These are phyloP conservation scores for Arthrobotrys sphaeroides DNA, from an alignment of 2,329 filamentous ascomycete genomes.

Conservation along the genomic window DNA sequence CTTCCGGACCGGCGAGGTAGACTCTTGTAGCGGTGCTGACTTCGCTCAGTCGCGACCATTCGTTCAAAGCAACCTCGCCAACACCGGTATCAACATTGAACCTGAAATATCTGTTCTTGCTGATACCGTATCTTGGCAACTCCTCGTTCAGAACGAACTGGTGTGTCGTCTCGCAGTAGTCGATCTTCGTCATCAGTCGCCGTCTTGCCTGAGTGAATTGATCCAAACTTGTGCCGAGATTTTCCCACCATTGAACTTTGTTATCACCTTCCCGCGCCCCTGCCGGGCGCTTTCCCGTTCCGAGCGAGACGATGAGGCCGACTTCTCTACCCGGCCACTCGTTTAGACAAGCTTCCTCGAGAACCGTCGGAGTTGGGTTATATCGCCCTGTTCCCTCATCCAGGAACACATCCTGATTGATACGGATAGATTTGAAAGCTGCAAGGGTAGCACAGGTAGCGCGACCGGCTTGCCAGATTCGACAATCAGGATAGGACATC, in stretches of 20 bases:
- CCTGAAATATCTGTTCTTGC: slow-evolving; percentile 88
- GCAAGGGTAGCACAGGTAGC: slow-evolving; percentile 89
- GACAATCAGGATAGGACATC: slow-evolving; percentile 89
- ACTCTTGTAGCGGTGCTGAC: slow-evolving; percentile 90
- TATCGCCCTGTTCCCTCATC: slow-evolving; percentile 91
- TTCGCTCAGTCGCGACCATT: slow-evolving; percentile 90
- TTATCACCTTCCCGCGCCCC: slow-evolving; percentile 76
- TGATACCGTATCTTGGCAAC: slow-evolving; percentile 73
- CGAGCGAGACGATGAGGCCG: slow-evolving; percentile 89
- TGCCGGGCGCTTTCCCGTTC: slow-evolving; percentile 85
- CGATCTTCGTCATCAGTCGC: slow-evolving; percentile 87
- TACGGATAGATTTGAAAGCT: slow-evolving; percentile 92
- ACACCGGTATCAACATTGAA: slow-evolving; percentile 95
- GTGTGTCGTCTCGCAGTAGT: slow-evolving; percentile 92
- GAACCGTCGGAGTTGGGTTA: slow-evolving; percentile 82
- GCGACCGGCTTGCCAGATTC: slow-evolving; percentile 94
- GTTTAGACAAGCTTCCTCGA: slow-evolving; percentile 79
- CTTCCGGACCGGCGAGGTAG: slow-evolving; percentile 77
- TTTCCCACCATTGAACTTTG: slow-evolving; percentile 57
- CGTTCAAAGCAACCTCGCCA: slow-evolving; percentile 97
- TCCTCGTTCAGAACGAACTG: slow-evolving; percentile 62
- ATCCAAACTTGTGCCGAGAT: slow-evolving; percentile 56
- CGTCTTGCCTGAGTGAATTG: slow-evolving; percentile 85
- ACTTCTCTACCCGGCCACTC: slow-evolving; percentile 96
- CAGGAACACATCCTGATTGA: slow-evolving; percentile 91